Base-by-base conservation (phyloP, 495 filamentous ascomycete genomes). In the Rhypophila decipiens region DNA sequence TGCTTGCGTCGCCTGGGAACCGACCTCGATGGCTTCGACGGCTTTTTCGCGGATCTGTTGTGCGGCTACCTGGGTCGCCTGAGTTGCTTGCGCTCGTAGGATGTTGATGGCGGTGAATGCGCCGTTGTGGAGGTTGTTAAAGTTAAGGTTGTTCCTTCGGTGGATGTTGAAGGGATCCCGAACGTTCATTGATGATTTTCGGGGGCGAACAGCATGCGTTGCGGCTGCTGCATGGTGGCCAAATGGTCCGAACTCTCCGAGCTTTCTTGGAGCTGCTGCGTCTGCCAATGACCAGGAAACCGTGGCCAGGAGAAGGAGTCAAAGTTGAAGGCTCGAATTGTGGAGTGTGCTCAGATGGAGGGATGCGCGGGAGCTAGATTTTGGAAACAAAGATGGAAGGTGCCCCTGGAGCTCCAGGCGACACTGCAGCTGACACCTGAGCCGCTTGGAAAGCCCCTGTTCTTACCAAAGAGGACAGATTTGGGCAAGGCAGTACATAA, bases 101-200 rank as follows among this genome's bases (percentile, higher is more conserved):
- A 77, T 65, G 20, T 65, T 62, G 43, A 71, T 64, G 39, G 71
- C 70, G 17, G 68, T 60, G 44, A 69, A 66, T 18, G 27, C 7
- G 7, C 24, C 12, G 18, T 18, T 18, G 49, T 15, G 44, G 13
- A 40, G 29, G 46, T 36, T 50, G 13, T n/a, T n/a, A n/a, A n/a
- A n/a, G n/a, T n/a, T n/a, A n/a, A n/a, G n/a, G n/a, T n/a, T n/a
- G n/a, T n/a, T n/a, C n/a, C 22, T 13, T 58, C 67, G 63, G 57
- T 68, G 68, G 52, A 74, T 60, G 52, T 71, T 66, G 59, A 77
- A 77, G 33, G 72, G 73, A 52, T 76, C 72, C 47, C 70, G 69
- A 56, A 71, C 61, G 63, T 74, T 77, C 74, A 79, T 78, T 57
- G 44, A 47, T n/a, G n/a, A n/a, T n/a, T n/a, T n/a, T n/a, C n/a